These are phyloP conservation scores for Candida hungchunana DNA, from an alignment of 805 yeast genomes.

Conservation along the genomic window DNA sequence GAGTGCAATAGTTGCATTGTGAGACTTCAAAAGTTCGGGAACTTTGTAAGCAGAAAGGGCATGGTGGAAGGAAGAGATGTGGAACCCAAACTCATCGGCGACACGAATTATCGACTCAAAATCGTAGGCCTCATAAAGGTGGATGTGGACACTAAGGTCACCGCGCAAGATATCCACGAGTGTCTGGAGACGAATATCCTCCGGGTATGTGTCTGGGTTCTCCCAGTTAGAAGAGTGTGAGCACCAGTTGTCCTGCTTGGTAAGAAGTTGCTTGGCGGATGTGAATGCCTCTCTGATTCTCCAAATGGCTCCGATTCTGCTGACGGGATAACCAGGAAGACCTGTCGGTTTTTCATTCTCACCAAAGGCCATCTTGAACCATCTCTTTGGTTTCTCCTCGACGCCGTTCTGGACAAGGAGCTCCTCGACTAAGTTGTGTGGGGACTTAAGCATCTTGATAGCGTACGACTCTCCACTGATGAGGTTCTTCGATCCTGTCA, in stretches of 20 bases:
- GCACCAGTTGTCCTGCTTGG: slow-evolving; percentile 5
- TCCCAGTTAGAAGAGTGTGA: slow-evolving; percentile 1
- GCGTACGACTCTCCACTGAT: slow-evolving; percentile 9
- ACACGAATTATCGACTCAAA: slow-evolving; percentile 8
- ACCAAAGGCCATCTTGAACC: slow-evolving; percentile 11
- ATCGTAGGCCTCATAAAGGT: slow-evolving; percentile 10
- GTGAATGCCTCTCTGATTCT: slow-evolving; percentile 7
- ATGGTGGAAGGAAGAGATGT: slow-evolving; percentile 6
- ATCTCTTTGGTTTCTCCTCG: slow-evolving; percentile 4
- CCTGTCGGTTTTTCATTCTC: slow-evolving; percentile 10
- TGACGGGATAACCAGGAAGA: slow-evolving; percentile 7
- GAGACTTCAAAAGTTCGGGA: slow-evolving; percentile 3
- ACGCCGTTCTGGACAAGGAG: slow-evolving; percentile 7
- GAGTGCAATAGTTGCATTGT: slow-evolving; percentile 7
- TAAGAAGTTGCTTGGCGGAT: slow-evolving; percentile 3
- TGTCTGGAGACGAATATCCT: slow-evolving; percentile 4
- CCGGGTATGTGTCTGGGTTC: slow-evolving; percentile 2
- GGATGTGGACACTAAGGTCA: slow-evolving; percentile 5
- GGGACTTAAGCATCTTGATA: slow-evolving; percentile 5
- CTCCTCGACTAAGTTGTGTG: slow-evolving; percentile 8
- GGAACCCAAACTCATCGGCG: slow-evolving; percentile 8
- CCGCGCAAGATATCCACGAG: slow-evolving; percentile 8
- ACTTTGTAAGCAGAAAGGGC: slow-evolving; percentile 8
- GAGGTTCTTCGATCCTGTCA: slow-evolving; percentile 8
- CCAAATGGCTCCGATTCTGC: slow-evolving; percentile 8